These are phyloP conservation scores for Xylariaceae sp. DNA, from an alignment of 2,329 filamentous ascomycete genomes.

Conservation along the genomic window DNA sequence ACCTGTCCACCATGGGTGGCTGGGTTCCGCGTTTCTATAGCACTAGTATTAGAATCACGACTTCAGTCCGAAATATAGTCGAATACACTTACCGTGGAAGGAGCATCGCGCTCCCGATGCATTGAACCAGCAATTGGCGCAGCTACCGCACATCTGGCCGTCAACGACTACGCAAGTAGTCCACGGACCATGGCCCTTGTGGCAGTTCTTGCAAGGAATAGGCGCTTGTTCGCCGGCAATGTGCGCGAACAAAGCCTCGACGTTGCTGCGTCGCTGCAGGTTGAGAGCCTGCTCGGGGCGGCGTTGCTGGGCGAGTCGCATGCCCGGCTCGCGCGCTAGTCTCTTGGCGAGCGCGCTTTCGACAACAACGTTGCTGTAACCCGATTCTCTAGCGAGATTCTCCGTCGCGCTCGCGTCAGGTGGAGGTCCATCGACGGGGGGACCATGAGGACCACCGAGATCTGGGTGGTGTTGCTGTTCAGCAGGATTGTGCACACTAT, in stretches of 20 bases:
- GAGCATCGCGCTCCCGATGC: conserved; percentile 55
- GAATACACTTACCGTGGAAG: conserved; percentile 48
- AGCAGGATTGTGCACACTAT: conserved; percentile 29
- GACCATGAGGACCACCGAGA: conserved; percentile 24
- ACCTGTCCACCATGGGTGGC: conserved; percentile 33
- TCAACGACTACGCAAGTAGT: conserved; percentile 53
- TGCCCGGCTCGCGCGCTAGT: conserved; percentile 44
- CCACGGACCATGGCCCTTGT: conserved; percentile 57
- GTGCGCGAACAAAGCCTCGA: conserved; percentile 54
- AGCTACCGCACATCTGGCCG: conserved; percentile 57
- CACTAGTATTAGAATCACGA: conserved; percentile 2
- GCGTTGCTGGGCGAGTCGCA: conserved; percentile 48
- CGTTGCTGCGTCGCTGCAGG: conserved; percentile 53
- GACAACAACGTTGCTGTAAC: conserved; percentile 43
- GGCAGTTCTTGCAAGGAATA: conserved; percentile 54
- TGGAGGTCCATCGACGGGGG: conserved; percentile 20
- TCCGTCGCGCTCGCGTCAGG: conserved; percentile 38
- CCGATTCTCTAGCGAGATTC: conserved; percentile 42
- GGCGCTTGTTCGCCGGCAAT: conserved; percentile 47
- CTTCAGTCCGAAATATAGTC: background rate
- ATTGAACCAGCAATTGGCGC: conserved; percentile 60
- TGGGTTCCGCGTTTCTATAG: conserved; percentile 42
- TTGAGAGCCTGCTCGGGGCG: conserved; percentile 51
- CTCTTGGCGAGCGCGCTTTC: conserved; percentile 53
- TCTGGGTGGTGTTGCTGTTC: conserved; percentile 29